Conservation (phyloP, 345 rosid genomes). For the Brassica nigra region DNA sequence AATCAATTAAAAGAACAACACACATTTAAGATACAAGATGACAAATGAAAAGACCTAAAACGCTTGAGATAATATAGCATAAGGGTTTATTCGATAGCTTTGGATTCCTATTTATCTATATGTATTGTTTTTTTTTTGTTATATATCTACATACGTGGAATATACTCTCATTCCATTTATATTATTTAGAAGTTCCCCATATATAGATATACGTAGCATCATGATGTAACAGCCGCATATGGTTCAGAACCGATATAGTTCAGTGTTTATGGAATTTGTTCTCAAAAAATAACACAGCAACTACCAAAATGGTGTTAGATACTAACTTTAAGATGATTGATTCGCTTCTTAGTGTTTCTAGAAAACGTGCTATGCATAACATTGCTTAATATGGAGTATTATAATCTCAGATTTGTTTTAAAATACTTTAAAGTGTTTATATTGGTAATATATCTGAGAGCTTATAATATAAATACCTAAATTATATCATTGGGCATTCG, state of each 20-base stretch:
- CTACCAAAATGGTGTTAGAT: conserved; percentile 11
- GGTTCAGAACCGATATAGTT: conserved; percentile 28
- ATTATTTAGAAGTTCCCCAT: conserved; percentile 4
- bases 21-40: conserved; percentile 2
- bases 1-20: background rate
- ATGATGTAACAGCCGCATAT: conserved; percentile 35
- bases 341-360: conserved; percentile 3
- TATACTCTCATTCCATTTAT: conserved; percentile 24
- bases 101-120: conserved; percentile 42
- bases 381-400: background rate
- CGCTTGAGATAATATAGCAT: conserved; percentile 29
- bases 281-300: conserved; percentile 18
- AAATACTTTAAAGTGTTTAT: background rate
- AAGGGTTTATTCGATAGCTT: conserved; percentile 32
- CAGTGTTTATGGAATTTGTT: conserved; percentile 34
- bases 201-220: conserved; percentile 28
- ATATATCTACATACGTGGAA: conserved; percentile 29
- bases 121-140: conserved; percentile 15
- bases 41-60: conserved; percentile 27
- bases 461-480: background rate
- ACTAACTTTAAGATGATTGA: background rate
- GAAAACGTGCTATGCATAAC: background rate
- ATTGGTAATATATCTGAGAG: background rate
- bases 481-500: background rate
- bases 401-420: no score